Evolutionary conservation across 257 asterid genomes (phyloP).

Genomic region (Osmanthus fragrans): DNA sequence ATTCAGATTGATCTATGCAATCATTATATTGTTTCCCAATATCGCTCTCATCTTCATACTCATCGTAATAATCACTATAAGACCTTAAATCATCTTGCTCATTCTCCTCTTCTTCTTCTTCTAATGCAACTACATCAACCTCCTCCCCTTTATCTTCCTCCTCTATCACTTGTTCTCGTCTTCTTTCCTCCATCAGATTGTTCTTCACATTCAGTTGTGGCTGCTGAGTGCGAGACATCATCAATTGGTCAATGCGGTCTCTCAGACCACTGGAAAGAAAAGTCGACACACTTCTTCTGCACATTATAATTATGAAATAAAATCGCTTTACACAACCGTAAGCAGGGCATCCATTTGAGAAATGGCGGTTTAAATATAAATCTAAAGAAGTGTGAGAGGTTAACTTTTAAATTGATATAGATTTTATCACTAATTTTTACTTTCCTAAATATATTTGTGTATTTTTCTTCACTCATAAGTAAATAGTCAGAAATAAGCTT

Average conservation of each 20-base stretch:
- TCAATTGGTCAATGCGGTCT: constrained; percentile 61
- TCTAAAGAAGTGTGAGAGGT: neutral
- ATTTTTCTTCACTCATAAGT: too few relatives aligned
- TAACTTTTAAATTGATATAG: neutral
- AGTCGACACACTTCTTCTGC: constrained; percentile 76
- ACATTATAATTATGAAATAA: constrained; percentile 21
- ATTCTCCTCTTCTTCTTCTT: neutral
- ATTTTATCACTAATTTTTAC: too few relatives aligned
- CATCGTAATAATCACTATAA: constrained; percentile 34
- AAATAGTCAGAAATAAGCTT: too few relatives aligned
- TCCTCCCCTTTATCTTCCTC: constrained; percentile 20
- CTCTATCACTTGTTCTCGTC: constrained; percentile 23
- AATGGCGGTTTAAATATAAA: too few relatives aligned
- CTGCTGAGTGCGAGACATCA: constrained; percentile 60
- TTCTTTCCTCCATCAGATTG: constrained; percentile 6
- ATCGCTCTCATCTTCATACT: constrained; percentile 48
- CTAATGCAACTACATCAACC: constrained; percentile 2
- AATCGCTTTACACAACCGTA: neutral
- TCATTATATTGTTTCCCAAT: constrained; percentile 37
- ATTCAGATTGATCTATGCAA: constrained; percentile 31
- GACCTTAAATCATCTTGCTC: constrained; percentile 34
- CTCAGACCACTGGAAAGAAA: constrained; percentile 76
- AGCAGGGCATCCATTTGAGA: neutral
- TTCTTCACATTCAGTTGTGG: constrained; percentile 23
- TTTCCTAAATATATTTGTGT: neutral